Evolutionary conservation across 2,329 filamentous ascomycete genomes (phyloP).

Genomic region (Exserohilum rostratum): DNA sequence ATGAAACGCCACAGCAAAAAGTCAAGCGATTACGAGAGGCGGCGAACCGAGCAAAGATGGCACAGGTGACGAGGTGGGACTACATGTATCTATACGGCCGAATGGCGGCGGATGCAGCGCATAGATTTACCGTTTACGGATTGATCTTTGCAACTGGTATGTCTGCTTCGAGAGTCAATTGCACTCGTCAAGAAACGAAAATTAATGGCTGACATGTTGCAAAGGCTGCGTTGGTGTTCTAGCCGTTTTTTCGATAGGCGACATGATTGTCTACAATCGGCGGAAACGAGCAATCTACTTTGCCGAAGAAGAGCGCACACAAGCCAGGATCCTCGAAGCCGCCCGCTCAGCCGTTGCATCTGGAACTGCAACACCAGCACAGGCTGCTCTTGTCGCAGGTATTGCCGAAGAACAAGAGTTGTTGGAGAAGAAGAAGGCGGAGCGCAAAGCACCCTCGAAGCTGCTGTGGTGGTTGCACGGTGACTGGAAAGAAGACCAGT

Average conservation of each 20-base stretch:
- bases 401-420: slow-evolving; percentile 69
- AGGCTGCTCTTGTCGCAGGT: slow-evolving; percentile 58
- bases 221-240: slow-evolving; percentile 65
- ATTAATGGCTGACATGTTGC: slow-evolving; percentile 12
- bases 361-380: slow-evolving; percentile 57
- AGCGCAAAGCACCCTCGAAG: slow-evolving; percentile 38
- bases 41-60: slow-evolving; percentile 54
- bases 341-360: slow-evolving; percentile 52
- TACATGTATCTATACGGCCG: slow-evolving; percentile 45
- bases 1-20: slow-evolving; percentile 61
- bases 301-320: slow-evolving; percentile 57
- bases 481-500: slow-evolving; percentile 48
- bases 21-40: slow-evolving; percentile 59
- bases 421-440: slow-evolving; percentile 42
- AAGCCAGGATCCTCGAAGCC: slow-evolving; percentile 50
- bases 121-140: slow-evolving; percentile 64
- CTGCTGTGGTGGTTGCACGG: slow-evolving; percentile 46
- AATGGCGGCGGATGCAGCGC: slow-evolving; percentile 62
- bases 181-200: background rate
- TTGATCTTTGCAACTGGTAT: slow-evolving; percentile 67
- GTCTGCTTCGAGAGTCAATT: slow-evolving; percentile 25
- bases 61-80: slow-evolving; percentile 62
- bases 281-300: slow-evolving; percentile 68
- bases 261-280: slow-evolving; percentile 72
- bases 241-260: slow-evolving; percentile 68